Conservation (phyloP, 805 yeast species). For the Barnettozyma vustinii region DNA sequence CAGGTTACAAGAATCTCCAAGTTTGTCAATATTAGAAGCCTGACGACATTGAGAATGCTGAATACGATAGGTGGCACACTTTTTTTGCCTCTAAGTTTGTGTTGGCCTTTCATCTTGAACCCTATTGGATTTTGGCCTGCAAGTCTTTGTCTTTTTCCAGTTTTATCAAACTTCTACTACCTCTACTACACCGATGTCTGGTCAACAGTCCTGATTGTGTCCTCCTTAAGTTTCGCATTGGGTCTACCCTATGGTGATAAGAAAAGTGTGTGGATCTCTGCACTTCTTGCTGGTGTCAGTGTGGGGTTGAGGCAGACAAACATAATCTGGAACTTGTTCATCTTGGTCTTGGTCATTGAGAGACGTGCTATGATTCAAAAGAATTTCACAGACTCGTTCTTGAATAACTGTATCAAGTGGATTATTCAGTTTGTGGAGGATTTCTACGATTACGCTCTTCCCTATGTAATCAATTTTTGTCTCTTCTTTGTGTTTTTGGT, state of each 20-base stretch:
- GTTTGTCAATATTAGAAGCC: constrained; percentile 26
- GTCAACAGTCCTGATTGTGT: constrained; percentile 69
- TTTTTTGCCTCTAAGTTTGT: constrained; percentile 43
- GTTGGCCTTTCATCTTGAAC: constrained; percentile 34
- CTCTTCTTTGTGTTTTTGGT: constrained; percentile 54
- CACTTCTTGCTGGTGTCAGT: constrained; percentile 54
- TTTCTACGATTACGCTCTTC: constrained; percentile 33
- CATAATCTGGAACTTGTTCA: constrained; percentile 74
- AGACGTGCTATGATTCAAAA: constrained; percentile 38
- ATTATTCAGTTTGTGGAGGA: constrained; percentile 33
- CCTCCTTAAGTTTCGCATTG: constrained; percentile 45
- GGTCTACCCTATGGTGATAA: constrained; percentile 32
- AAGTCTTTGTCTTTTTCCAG: constrained; percentile 53
- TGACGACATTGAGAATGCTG: constrained; percentile 43
- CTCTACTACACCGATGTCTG: constrained; percentile 92
- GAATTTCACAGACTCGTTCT: constrained; percentile 31
- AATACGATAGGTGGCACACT: constrained; percentile 64
- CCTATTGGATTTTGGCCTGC: constrained; percentile 40
- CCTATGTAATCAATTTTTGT: constrained; percentile 47
- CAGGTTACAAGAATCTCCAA: constrained; percentile 17
- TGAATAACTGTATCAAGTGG: constrained; percentile 36
- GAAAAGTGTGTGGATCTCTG: constrained; percentile 39
- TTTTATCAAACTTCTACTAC: constrained; percentile 65
- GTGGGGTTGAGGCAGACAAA: constrained; percentile 86
- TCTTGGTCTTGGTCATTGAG: constrained; percentile 51